These are phyloP conservation scores for Dioscorea cayenensis DNA, from an alignment of 116 monocot genomes.

Conservation along the genomic window DNA sequence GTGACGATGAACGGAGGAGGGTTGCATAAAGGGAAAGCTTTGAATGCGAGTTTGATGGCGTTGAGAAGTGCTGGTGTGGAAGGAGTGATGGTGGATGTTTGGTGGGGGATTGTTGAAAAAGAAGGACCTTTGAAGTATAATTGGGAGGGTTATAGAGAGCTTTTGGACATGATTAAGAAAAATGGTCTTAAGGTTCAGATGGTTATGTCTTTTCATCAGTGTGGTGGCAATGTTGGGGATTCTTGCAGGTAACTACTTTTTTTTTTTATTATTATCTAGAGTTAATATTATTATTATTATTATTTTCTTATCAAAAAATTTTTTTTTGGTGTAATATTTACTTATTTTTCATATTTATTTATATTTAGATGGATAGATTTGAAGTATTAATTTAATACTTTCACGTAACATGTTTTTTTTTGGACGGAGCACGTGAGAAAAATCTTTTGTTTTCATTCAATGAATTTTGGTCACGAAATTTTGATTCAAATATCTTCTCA, in stretches of 20 bases:
- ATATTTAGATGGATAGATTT: no score
- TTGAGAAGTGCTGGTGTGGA: constrained; percentile 57
- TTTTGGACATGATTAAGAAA: constrained; percentile 51
- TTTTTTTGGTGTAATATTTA: no score
- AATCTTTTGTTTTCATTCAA: no score
- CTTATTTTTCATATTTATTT: constrained; percentile 20
- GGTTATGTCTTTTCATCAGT: constrained; percentile 90
- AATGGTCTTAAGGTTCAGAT: constrained; percentile 64
- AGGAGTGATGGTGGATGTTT: constrained; percentile 83
- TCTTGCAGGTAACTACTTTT: constrained; percentile 48
- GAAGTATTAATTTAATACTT: no score
- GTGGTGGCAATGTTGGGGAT: constrained; percentile 84
- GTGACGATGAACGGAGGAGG: constrained; percentile 24
- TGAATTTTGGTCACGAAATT: no score
- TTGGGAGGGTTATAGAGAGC: constrained; percentile 66
- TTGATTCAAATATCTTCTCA: no score
- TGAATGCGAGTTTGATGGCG: constrained; percentile 67
- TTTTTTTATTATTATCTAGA: background rate
- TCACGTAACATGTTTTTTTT: background rate
- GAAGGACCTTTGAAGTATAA: constrained; percentile 50
- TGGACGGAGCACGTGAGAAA: no score
- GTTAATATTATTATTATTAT: background rate
- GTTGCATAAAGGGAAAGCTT: constrained; percentile 29
- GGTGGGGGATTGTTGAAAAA: constrained; percentile 82
- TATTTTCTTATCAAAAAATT: background rate